Evolutionary conservation across 345 rosid species (phyloP), one percentile per base, ranked within the genome.

Genomic region (Linum usitatissimum): DNA sequence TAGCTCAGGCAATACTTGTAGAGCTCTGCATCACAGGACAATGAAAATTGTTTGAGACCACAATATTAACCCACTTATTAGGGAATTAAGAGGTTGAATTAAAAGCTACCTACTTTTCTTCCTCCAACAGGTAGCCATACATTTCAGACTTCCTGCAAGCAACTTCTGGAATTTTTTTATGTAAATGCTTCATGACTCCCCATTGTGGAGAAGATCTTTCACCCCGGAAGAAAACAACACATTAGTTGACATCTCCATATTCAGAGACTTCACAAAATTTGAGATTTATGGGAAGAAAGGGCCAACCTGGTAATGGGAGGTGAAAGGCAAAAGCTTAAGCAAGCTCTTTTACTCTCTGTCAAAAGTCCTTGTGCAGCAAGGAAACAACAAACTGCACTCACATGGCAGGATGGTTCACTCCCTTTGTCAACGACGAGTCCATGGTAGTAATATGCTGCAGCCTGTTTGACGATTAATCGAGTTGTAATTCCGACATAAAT

Each of bases 401-500:
- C 71, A 8, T 86, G 93, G 30, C 80, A 76, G 34, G 84, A 61
- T 3, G 90, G 93, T 72, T 92, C 97, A 15, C 38, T 85, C 13
- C 97, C 94, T 69, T 89, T 92, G 73, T 92, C 97, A 2, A 83
- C 79, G 66, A 92, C 80, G 65, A 85, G 79, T 49, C 98, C 98
- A 63, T 89, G 97, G 83, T 81, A 92, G 75, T 89, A 92, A 75
- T 87, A 92, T 49, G 98, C 91, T 5, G 91, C 91, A 1, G 95
- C 96, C 98, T 92, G 71, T 49, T 34, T 60, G 30, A 65, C n/a
- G 2, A 28, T 14, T 19, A 6, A 4, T 2, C 4, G 23, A 18
- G 18, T 9, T 19, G 4, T 2, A 20, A 19, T 18, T 1, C 5
- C 30, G 0, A 6, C 28, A 55, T 18, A 28, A 8, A 55, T 18